Evolutionary conservation across 805 yeast genomes (phyloP).

Genomic region (Candida odintsovae): DNA sequence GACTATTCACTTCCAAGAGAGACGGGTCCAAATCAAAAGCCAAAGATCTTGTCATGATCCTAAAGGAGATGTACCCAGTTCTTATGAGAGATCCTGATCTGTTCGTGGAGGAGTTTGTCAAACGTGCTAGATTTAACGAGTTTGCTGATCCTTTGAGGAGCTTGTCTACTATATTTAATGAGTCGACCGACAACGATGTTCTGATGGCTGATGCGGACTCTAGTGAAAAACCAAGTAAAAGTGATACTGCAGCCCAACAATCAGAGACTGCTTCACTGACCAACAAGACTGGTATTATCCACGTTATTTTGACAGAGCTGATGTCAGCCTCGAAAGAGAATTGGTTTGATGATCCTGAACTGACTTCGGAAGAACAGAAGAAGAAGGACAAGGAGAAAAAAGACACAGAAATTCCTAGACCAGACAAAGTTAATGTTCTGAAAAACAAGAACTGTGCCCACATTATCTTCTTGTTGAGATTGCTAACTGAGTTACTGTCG

Average conservation of each 20-base stretch:
- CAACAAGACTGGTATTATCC: constrained; percentile 53
- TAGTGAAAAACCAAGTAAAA: constrained; percentile 9
- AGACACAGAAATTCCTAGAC: constrained; percentile 20
- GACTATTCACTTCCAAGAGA: constrained; percentile 32
- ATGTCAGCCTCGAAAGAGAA: constrained; percentile 42
- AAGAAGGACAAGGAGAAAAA: constrained; percentile 26
- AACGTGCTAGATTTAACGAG: constrained; percentile 37
- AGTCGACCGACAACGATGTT: constrained; percentile 17
- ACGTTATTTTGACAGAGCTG: constrained; percentile 56
- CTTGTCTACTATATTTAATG: constrained; percentile 18
- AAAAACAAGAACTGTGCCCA: constrained; percentile 57
- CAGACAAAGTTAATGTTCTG: constrained; percentile 30
- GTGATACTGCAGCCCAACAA: not conserved
- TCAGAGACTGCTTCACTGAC: constrained; percentile 10
- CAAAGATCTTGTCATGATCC: constrained; percentile 39
- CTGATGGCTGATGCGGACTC: constrained; percentile 17
- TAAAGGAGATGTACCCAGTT: constrained; percentile 46
- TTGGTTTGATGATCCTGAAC: constrained; percentile 34
- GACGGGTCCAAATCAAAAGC: constrained; percentile 25
- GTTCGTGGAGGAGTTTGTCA: constrained; percentile 40
- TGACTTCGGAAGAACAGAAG: constrained; percentile 22
- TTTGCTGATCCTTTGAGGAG: constrained; percentile 34
- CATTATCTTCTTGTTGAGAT: constrained; percentile 61
- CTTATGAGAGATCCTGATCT: constrained; percentile 41
- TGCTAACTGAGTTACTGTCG: constrained; percentile 62